Percentiles rank a stretch among this genome's conserved stretches.
Conservation (phyloP, 2,329 filamentous ascomycete genomes). For the Cladosporium sp. region DNA sequence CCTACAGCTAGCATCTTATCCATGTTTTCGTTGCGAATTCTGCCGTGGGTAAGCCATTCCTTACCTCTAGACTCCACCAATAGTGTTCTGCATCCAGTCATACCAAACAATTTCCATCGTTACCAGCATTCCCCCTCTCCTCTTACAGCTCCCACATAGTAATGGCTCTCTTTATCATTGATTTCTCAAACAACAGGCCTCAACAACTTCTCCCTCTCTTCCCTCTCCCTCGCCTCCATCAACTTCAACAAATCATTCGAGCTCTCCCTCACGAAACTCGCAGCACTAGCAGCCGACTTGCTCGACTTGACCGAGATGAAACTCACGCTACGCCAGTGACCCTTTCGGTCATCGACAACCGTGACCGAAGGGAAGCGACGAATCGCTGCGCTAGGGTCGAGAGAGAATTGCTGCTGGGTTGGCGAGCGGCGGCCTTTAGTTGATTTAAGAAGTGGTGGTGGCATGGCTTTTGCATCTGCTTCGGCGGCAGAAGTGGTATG, state of each 20-base stretch:
- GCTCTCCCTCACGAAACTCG: conserved; percentile 28
- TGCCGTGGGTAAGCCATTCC: no score
- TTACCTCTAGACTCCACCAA: no score
- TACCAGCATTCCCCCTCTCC: not conserved
- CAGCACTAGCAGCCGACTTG: not conserved
- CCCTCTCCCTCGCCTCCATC: conserved; percentile 35
- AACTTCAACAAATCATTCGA: conserved; percentile 38
- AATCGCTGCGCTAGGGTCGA: not conserved
- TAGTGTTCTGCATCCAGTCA: not conserved
- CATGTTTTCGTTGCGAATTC: not conserved
- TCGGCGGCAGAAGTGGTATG: not conserved
- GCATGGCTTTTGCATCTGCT: conserved; percentile 9
- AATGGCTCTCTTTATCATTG: not conserved
- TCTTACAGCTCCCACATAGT: not conserved
- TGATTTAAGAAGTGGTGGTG: conserved; percentile 15
- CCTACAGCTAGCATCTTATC: not conserved
- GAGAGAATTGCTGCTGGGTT: not conserved
- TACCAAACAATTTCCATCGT: no score
- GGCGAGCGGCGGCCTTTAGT: conserved; percentile 16
- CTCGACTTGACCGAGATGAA: conserved; percentile 21
- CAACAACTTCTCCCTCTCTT: conserved; percentile 30
- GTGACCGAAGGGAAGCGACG: conserved; percentile 29
- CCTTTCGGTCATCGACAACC: conserved; percentile 30
- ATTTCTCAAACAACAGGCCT: not conserved
- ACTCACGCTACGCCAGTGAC: conserved; percentile 26